Evolutionary conservation across 73 alveolate genomes (phyloP).

Genomic region (Tetrahymena thermophila): DNA sequence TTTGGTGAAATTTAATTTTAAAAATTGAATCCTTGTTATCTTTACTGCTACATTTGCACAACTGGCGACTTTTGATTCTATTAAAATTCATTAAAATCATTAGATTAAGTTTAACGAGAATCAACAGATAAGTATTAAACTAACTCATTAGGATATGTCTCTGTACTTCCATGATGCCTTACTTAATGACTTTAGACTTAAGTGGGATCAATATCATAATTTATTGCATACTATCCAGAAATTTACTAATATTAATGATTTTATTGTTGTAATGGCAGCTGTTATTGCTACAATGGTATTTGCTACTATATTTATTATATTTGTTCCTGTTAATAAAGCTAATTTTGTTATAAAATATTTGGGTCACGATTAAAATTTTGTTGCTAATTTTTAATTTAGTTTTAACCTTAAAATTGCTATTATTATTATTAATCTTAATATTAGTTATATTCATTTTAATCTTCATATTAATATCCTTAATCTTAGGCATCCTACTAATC

Average conservation of each 20-base stretch:
- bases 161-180: background rate
- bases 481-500: background rate
- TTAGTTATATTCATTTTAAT: background rate
- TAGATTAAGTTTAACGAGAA: background rate
- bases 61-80: background rate
- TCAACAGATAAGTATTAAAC: background rate
- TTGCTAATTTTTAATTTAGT: too few species aligned
- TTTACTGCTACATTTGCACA: too few species aligned
- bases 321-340: background rate
- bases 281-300: too few species aligned
- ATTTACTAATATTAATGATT: background rate
- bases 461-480: background rate
- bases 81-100: background rate
- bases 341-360: too few species aligned
- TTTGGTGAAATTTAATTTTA: background rate
- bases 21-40: background rate
- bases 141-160: background rate
- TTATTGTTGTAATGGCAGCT: background rate
- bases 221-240: background rate
- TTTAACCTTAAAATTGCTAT: background rate
- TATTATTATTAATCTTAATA: background rate
- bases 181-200: background rate
- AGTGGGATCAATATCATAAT: background rate
- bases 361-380: background rate
- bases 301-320: too few species aligned